Conservation (phyloP, 148 eudicot genomes). For the Fagopyrum homotropicum region DNA sequence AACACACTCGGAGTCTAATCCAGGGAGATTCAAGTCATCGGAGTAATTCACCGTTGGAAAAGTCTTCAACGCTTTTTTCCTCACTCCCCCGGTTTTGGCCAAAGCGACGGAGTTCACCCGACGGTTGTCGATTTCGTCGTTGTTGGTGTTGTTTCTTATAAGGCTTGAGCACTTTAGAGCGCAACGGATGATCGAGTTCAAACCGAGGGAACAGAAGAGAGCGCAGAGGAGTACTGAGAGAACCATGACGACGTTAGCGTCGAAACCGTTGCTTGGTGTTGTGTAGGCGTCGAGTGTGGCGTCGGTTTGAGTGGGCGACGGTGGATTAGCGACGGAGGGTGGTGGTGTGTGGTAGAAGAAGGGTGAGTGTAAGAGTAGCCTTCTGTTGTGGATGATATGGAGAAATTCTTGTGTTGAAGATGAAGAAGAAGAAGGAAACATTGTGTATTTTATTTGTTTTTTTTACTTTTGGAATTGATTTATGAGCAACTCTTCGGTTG, state of each 20-base stretch:
- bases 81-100: constrained; percentile 63
- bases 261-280: constrained; percentile 33
- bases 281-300: constrained; percentile 20
- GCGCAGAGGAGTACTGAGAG: constrained; percentile 76
- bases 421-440: background rate
- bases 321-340: constrained; percentile 17
- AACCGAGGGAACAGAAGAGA: constrained; percentile 64
- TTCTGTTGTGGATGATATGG: constrained; percentile 38
- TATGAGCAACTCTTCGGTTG: background rate
- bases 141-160: constrained; percentile 17
- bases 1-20: constrained; percentile 48
- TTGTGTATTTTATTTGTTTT: background rate
- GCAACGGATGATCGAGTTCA: constrained; percentile 63
- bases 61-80: constrained; percentile 60
- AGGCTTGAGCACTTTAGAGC: constrained; percentile 53
- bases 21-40: constrained; percentile 33
- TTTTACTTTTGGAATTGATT: background rate
- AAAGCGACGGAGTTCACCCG: constrained; percentile 10
- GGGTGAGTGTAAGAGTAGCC: constrained; percentile 36
- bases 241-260: constrained; percentile 73
- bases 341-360: constrained; percentile 19
- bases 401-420: background rate
- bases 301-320: constrained; percentile 2
- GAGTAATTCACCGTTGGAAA: constrained; percentile 49
- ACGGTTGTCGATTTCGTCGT: background rate